Percentiles rank a stretch among this genome's conserved stretches.
These are phyloP conservation scores for Plasmodium sp. DNA, from an alignment of 169 alveolate genomes.

Conservation along the genomic window DNA sequence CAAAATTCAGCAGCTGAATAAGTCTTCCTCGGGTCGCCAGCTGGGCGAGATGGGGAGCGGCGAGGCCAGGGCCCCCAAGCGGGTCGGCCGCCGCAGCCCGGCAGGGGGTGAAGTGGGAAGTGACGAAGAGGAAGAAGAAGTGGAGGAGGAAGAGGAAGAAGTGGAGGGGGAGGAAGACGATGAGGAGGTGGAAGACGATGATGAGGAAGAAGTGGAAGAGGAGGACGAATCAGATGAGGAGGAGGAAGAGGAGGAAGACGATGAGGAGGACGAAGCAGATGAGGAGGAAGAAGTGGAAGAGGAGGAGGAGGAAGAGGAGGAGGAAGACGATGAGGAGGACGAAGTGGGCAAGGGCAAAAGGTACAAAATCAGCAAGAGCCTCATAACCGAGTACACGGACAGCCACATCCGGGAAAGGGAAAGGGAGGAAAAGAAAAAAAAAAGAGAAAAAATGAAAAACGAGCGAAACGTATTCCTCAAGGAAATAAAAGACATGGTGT, in stretches of 20 bases:
- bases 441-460: slow-evolving; percentile 60
- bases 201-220: background rate
- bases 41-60: background rate
- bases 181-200: background rate
- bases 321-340: slow-evolving; percentile 14
- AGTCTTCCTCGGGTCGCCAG: background rate
- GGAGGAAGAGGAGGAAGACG: background rate
- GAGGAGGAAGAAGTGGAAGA: background rate
- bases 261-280: slow-evolving; percentile 13
- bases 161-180: slow-evolving; percentile 20
- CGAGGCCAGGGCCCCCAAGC: background rate
- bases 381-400: slow-evolving; percentile 75
- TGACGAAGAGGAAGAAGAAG: slow-evolving; percentile 40
- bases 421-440: slow-evolving; percentile 70
- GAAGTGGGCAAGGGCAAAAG: slow-evolving; percentile 33
- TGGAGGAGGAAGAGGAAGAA: slow-evolving; percentile 26
- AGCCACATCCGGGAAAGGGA: slow-evolving; percentile 70
- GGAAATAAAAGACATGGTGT: slow-evolving; percentile 70
- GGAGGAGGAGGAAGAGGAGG: slow-evolving; percentile 33
- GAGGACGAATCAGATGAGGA: background rate
- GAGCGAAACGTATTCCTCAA: slow-evolving; percentile 54
- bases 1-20: slow-evolving; percentile 70
- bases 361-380: slow-evolving; percentile 68
- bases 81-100: background rate
- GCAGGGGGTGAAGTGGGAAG: background rate